A percentile compares a stretch with the other conserved stretches of the same genome.
phyloP scores from a whole-genome alignment of 176 grass and related monocot genomes.

The Bothriochloa decipiens region DNA sequence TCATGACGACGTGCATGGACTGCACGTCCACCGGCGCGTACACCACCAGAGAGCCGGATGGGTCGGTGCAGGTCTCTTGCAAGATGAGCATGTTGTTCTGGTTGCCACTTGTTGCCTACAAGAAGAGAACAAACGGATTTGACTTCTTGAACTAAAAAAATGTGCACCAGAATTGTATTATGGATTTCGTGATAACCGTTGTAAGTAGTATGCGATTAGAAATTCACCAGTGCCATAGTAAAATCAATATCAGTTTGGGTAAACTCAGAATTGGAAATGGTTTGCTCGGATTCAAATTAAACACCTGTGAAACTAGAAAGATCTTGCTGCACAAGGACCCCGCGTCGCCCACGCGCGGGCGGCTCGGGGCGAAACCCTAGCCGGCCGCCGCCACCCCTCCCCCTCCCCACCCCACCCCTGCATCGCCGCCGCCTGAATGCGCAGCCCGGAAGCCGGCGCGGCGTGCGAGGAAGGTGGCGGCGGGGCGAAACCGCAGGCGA shows the following conservation, averaged over 20 bases:
- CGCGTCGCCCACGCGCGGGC: too few relatives aligned
- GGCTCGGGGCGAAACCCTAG: too few relatives aligned
- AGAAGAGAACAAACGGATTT: background rate
- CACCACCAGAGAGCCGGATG: slow-evolving; percentile 57
- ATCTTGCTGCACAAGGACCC: too few relatives aligned
- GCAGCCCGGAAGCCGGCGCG: too few relatives aligned
- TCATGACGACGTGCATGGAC: slow-evolving; percentile 77
- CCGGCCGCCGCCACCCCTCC: too few relatives aligned
- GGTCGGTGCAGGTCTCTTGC: slow-evolving; percentile 71
- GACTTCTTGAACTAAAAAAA: background rate
- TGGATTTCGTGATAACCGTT: background rate
- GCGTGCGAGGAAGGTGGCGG: too few relatives aligned
- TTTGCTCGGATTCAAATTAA: too few relatives aligned
- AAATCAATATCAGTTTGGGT: too few relatives aligned
- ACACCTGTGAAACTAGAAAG: too few relatives aligned
- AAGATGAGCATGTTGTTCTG: slow-evolving; percentile 76
- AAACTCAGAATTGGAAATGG: background rate
- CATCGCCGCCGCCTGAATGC: too few relatives aligned
- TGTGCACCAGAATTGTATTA: background rate
- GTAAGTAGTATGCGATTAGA: background rate
- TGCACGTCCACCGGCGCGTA: slow-evolving; percentile 74
- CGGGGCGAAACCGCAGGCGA: too few relatives aligned
- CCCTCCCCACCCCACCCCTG: too few relatives aligned
- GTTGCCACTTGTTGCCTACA: slow-evolving; percentile 60
- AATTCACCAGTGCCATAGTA: background rate